phyloP scores from a whole-genome alignment of 352 stramenopile genomes.

The Pythium guiyangense region DNA sequence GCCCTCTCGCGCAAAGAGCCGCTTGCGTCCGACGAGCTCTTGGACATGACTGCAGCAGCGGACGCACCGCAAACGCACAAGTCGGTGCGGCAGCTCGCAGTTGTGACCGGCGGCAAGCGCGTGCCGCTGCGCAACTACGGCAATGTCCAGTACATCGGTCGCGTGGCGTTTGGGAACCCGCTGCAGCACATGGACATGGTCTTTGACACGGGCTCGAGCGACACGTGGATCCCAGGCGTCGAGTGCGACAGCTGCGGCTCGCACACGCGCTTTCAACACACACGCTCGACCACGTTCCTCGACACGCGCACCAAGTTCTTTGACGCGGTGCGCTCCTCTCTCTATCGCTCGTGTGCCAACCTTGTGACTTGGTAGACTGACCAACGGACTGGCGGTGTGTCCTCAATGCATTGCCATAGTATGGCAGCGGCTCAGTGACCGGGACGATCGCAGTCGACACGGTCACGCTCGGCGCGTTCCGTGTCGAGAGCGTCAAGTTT shows the following conservation, averaged over 20 bases:
- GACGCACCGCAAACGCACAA: background rate
- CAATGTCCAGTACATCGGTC: slow-evolving; percentile 81
- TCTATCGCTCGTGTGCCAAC: too few relatives aligned
- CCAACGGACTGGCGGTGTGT: background rate
- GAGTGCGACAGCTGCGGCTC: slow-evolving; percentile 45
- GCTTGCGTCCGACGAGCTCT: background rate
- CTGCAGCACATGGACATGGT: slow-evolving; percentile 63
- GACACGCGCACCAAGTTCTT: slow-evolving; percentile 76
- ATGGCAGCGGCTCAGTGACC: slow-evolving; percentile 74
- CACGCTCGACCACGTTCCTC: slow-evolving; percentile 58
- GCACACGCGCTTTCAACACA: slow-evolving; percentile 49
- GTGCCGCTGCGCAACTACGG: slow-evolving; percentile 74
- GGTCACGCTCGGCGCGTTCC: slow-evolving; percentile 62
- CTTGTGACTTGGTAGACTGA: too few relatives aligned
- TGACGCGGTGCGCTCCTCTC: slow-evolving; percentile 32
- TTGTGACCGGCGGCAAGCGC: slow-evolving; percentile 32
- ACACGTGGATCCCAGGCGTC: slow-evolving; percentile 70
- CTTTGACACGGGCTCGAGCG: slow-evolving; percentile 79
- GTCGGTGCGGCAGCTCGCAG: slow-evolving; percentile 1
- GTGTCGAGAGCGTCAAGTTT: slow-evolving; percentile 71
- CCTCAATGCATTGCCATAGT: slow-evolving; percentile 20
- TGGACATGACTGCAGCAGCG: background rate
- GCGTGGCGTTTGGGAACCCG: slow-evolving; percentile 67
- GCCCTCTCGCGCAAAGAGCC: slow-evolving; percentile 14
- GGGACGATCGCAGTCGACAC: slow-evolving; percentile 78